phyloP scores from a whole-genome alignment of 495 filamentous ascomycete genomes.

The Aspergillus mulundensis region DNA sequence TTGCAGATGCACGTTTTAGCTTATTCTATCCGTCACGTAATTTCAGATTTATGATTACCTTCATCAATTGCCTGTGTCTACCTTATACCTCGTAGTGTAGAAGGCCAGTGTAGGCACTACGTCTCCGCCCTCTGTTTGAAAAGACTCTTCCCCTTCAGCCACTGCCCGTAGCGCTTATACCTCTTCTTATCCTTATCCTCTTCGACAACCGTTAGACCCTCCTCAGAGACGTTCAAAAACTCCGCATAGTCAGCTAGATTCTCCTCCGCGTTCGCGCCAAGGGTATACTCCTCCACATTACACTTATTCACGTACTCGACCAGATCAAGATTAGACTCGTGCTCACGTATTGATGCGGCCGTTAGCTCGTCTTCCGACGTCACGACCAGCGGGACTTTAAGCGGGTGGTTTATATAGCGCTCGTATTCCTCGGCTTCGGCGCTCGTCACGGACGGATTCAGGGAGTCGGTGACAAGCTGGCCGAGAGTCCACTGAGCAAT shows the following conservation, averaged over 20 bases:
- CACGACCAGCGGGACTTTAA: constrained; percentile 82
- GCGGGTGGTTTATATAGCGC: constrained; percentile 87
- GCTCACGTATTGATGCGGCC: constrained; percentile 35
- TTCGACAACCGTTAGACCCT: constrained; percentile 80
- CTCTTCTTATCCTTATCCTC: constrained; percentile 85
- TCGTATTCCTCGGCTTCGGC: constrained; percentile 81
- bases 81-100: too few species aligned
- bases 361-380: constrained; percentile 60
- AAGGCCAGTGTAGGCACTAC: too few species aligned
- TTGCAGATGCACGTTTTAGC: too few species aligned
- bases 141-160: constrained; percentile 85
- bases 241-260: constrained; percentile 72
- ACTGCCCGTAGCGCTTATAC: constrained; percentile 93
- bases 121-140: constrained; percentile 84
- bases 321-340: constrained; percentile 59
- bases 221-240: constrained; percentile 69
- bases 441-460: constrained; percentile 71
- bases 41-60: too few species aligned
- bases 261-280: constrained; percentile 50
- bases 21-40: too few species aligned
- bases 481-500: constrained; percentile 80
- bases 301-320: constrained; percentile 65
- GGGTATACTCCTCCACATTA: constrained; percentile 32
- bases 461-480: constrained; percentile 73
- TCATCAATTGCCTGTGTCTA: too few species aligned